Conservation (phyloP, 176 grass and related monocot species). For the Dactylis glomerata region DNA sequence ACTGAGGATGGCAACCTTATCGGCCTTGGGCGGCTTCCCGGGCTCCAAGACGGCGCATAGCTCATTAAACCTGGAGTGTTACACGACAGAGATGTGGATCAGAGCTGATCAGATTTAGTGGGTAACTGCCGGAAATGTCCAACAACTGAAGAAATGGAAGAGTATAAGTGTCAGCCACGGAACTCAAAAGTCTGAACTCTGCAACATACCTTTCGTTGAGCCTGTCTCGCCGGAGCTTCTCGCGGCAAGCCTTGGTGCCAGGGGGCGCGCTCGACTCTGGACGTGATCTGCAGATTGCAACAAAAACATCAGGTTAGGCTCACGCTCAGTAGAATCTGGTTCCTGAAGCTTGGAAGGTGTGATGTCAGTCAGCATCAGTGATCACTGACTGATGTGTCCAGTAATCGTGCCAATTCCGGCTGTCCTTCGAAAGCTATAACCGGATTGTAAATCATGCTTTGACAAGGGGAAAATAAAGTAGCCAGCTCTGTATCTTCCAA, state of each 20-base stretch:
- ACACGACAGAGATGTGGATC: neutral
- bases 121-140: neutral
- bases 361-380: neutral
- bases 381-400: neutral
- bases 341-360: neutral
- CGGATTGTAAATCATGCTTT: neutral
- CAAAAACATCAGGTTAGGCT: neutral
- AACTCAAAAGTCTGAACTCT: neutral
- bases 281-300: constrained; percentile 47
- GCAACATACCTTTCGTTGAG: constrained; percentile 78
- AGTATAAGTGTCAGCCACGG: neutral
- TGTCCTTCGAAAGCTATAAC: neutral
- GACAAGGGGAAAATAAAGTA: neutral
- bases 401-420: neutral
- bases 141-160: neutral
- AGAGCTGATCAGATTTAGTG: neutral
- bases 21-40: constrained; percentile 72
- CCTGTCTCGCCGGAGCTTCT: constrained; percentile 86
- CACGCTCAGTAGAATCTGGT: neutral
- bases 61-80: constrained; percentile 73
- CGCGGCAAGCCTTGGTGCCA: constrained; percentile 89
- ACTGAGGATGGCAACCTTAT: constrained; percentile 75
- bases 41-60: constrained; percentile 85
- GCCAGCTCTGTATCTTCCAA: neutral
- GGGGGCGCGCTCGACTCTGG: constrained; percentile 72